Evolutionary conservation across 495 filamentous ascomycete species (phyloP), one percentile per base, ranked within the genome.

Genomic region (Penicillium goetzii): DNA sequence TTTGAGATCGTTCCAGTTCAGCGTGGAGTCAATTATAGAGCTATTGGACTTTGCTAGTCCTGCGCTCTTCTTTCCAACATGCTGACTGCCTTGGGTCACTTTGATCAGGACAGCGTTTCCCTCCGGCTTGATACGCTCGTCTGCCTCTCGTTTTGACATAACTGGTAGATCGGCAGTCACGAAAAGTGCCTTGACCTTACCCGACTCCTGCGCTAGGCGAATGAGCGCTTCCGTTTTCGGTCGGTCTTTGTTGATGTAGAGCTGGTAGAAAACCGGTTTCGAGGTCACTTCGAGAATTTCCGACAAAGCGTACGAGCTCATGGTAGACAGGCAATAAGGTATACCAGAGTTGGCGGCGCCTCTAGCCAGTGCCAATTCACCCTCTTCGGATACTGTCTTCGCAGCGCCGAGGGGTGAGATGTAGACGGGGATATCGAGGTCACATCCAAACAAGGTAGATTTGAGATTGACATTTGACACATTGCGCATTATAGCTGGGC

Each of bases 151-250:
- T 75, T 97, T 97, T 1, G 92, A 92, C 0, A 91, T 86, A 9
- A 91, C 86, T 1, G 92, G 89, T 2, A 91, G 89, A 72, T 97
- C 92, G n/a, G 96, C 85, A 2, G 93, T 97, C 25, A 96, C 78
- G 55, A 88, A 85, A 50, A 96, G 80, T 2, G 79, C 85, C 49
- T 81, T 81, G 12, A 90, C 72, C 50, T 51, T 50, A 0, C 70
- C 73, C 0, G 81, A 67, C 1, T 66, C 62, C 61, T 86, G 83
- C 1, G 72, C 68, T 51, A 69, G 74, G 10, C 54, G 60, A 3
- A 85, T 81, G n/a, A 80, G 71, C 0, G 72, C 69, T 62, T 84
- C 86, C 6, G 86, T 84, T 57, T 87, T 86, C 19, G 69, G 10
- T 4, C 88, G 79, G 55, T 89, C 78, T 53, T 81, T 85, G 74